Percentiles rank a stretch among this genome's conserved stretches.
phyloP scores from a whole-genome alignment of 371 early-diverging fungal genomes.

The Lichtheimia ornata region DNA sequence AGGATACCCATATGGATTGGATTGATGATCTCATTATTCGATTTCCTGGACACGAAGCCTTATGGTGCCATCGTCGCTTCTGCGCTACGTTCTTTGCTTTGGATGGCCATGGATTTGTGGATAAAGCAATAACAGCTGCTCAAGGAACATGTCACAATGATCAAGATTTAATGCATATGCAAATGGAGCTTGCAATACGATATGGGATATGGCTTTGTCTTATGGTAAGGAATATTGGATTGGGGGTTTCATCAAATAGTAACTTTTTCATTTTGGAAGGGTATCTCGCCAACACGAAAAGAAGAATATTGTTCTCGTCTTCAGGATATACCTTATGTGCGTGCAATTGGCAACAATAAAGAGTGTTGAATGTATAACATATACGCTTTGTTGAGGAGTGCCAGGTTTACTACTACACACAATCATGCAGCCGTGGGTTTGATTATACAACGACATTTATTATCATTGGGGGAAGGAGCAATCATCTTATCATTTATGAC shows the following conservation, averaged over 20 bases:
- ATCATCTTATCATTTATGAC: too few species aligned
- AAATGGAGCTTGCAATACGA: conserved; percentile 31
- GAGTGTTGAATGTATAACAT: too few species aligned
- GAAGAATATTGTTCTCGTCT: not conserved
- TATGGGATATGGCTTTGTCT: conserved; percentile 36
- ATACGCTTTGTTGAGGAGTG: too few species aligned
- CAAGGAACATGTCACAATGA: conserved; percentile 10
- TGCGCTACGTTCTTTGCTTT: conserved; percentile 14
- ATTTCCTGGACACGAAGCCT: conserved; percentile 60
- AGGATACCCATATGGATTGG: conserved; percentile 31
- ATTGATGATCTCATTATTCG: conserved; percentile 30
- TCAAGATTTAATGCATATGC: not conserved
- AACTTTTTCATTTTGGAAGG: not conserved
- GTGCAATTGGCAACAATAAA: too few species aligned
- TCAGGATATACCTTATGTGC: too few species aligned
- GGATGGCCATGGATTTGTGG: conserved; percentile 21
- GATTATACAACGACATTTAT: too few species aligned
- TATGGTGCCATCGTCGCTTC: conserved; percentile 64
- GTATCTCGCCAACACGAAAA: not conserved
- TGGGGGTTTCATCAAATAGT: not conserved
- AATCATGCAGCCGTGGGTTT: too few species aligned
- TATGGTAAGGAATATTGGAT: conserved; percentile 20
- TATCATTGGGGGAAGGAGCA: too few species aligned
- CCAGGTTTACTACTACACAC: too few species aligned
- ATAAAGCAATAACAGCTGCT: conserved; percentile 5